Evolutionary conservation across 129 eudicot species (phyloP).

Genomic region (Lonicera japonica): DNA sequence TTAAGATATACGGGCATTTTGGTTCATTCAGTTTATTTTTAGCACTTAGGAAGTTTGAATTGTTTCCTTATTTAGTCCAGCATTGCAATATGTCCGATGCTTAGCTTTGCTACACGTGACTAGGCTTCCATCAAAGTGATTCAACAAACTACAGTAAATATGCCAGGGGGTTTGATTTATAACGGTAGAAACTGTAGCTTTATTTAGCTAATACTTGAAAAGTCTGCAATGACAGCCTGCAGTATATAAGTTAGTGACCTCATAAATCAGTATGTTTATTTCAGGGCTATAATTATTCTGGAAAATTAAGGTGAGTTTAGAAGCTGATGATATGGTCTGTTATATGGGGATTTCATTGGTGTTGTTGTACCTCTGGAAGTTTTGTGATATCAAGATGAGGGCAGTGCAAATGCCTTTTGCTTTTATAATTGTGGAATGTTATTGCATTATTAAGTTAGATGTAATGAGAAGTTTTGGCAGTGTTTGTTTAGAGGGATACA

Average conservation of each 20-base stretch:
- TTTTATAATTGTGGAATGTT: too few species aligned
- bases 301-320: background rate
- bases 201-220: too few species aligned
- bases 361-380: too few species aligned
- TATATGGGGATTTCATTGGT: too few species aligned
- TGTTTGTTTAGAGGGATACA: background rate
- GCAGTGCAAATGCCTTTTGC: background rate
- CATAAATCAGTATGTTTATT: background rate
- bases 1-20: background rate
- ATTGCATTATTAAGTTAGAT: background rate
- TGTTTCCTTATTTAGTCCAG: too few species aligned
- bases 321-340: background rate
- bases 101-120: too few species aligned
- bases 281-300: background rate
- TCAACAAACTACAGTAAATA: too few species aligned
- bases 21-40: background rate
- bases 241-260: background rate
- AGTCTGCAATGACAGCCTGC: too few species aligned
- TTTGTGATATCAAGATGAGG: too few species aligned
- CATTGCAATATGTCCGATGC: background rate
- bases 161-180: too few species aligned
- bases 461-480: background rate
- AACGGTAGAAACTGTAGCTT: too few species aligned
- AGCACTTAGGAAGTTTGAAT: background rate
- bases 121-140: too few species aligned